Evolutionary conservation across 2,329 filamentous ascomycete genomes (phyloP).

Genomic region (Epichloe sibirici): DNA sequence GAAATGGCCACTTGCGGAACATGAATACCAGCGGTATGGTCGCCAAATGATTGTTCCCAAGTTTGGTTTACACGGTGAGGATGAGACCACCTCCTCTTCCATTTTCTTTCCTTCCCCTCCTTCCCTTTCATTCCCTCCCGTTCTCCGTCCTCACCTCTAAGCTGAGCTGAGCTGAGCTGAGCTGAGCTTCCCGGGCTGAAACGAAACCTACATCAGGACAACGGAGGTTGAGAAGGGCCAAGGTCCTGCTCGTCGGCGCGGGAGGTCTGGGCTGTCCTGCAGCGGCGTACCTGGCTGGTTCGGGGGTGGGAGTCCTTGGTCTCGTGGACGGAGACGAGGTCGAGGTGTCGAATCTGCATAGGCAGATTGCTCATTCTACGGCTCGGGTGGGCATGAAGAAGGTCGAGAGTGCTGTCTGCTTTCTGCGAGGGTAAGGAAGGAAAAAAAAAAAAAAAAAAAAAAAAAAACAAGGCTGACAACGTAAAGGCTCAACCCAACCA

Average conservation of each 20-base stretch:
- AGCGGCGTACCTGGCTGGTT: constrained; percentile 81
- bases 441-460: neutral
- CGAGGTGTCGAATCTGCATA: constrained; percentile 82
- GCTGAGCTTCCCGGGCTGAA: neutral
- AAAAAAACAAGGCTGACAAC: constrained; percentile 4
- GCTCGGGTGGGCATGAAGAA: constrained; percentile 62
- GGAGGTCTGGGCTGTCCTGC: constrained; percentile 89
- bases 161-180: neutral
- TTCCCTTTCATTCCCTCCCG: neutral
- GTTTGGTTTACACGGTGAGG: constrained; percentile 59
- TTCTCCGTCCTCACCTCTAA: neutral
- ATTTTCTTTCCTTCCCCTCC: neutral
- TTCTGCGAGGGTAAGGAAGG: constrained; percentile 37
- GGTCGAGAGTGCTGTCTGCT: constrained; percentile 61
- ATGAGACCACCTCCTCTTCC: neutral
- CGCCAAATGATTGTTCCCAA: constrained; percentile 81
- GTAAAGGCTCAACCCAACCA: constrained; percentile 57
- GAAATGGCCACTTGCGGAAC: constrained; percentile 56
- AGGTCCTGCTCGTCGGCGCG: constrained; percentile 71
- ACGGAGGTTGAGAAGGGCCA: constrained; percentile 54
- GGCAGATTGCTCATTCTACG: constrained; percentile 73
- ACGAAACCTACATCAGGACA: constrained; percentile 46
- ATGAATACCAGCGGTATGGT: constrained; percentile 80
- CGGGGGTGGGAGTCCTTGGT: constrained; percentile 73
- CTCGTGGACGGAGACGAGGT: constrained; percentile 81